Evolutionary conservation across 306 rosid genomes (phyloP), one percentile per base, ranked within the genome.

Genomic region (Clitoria ternatea): DNA sequence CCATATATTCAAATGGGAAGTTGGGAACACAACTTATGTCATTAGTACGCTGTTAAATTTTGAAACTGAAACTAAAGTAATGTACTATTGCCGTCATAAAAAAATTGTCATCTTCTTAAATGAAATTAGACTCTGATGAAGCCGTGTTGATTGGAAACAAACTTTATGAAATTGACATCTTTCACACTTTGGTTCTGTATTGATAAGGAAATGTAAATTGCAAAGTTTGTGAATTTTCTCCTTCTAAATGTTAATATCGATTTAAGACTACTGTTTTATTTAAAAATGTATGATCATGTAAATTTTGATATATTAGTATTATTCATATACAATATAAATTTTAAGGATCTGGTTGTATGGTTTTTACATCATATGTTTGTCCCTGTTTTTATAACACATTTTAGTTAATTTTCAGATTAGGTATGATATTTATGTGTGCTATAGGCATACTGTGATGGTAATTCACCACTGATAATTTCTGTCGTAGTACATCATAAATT

Each of bases 361-460:
- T 70, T 70, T 63, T 42, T 32, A 10, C 35, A 40, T 42, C 47
- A 36, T 19, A 3, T 75, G 10, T 32, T 8, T 64, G 57, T 75
- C 3, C 55, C 3, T 43, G 9, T 53, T 26, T 20, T 26, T 19
- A 11, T 12, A 32, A 15, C 11, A 24, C 2, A 19, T 35, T 48
- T 18, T 20, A 40, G 43, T 70, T 32, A 49, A 40, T 26, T 15
- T 52, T 69, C 18, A 22, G 17, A 76, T 59, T 24, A 47, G 80
- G 6, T 35, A 23, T 36, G 44, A 13, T 35, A 17, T 44, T 62
- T 57, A 17, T 68, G 35, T 19, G 42, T 60, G 57, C 47, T 36
- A 27, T 23, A 2, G 35, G 54, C 70, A 39, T 60, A 60, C 36
- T 59, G 37, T 67, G 37, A 67, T 36, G 55, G 30, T 48, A 18